Evolutionary conservation across 805 yeast species (phyloP), one percentile per base, ranked within the genome.

Genomic region (Yamadazyma nakazawae): DNA sequence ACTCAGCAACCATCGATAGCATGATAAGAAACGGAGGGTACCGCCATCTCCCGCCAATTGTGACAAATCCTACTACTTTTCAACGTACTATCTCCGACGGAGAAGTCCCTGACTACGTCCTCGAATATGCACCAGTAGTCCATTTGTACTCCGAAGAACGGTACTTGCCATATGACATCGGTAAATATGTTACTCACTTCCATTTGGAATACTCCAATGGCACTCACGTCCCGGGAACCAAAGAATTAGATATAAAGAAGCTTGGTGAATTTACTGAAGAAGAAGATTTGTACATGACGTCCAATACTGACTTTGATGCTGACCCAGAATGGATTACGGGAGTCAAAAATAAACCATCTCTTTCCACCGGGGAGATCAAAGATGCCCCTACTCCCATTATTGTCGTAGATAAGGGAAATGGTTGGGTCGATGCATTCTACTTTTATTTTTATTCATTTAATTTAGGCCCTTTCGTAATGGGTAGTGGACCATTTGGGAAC

Each of bases 401-500:
- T 19, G 91, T 88, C 1, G 91, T 88, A 0, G 97, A 92, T 59
- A 91, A 90, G 61, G 97, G 96, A 1, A 85, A 89, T 55, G 96
- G 96, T 2, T 84, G 94, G 88, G 86, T 91, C 0, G 99, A 92
- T 62, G 88, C 97, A 0, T 92, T 80, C 62, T 92, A 98, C 97
- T 94, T 92, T 63, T 91, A 88, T 61, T 92, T 92, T 61, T 92
- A 94, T 62, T 85, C 96, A 1, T 92, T 92, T 71, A 92, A 92
- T 61, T 71, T 88, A 53, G 99, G 99, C 0, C 97, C 99, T 0
- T 92, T 84, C 67, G 97, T 92, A 9, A 90, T 92, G 97, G 98
- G 98, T 2, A 78, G 80, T 32, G 99, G 99, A 0, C 99, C 99
- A 0, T 94, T 85, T 71, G 99, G 99, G 0, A 87, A 92, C 62